Evolutionary conservation across 2,329 filamentous ascomycete species (phyloP).

Genomic region (Fusarium udum): DNA sequence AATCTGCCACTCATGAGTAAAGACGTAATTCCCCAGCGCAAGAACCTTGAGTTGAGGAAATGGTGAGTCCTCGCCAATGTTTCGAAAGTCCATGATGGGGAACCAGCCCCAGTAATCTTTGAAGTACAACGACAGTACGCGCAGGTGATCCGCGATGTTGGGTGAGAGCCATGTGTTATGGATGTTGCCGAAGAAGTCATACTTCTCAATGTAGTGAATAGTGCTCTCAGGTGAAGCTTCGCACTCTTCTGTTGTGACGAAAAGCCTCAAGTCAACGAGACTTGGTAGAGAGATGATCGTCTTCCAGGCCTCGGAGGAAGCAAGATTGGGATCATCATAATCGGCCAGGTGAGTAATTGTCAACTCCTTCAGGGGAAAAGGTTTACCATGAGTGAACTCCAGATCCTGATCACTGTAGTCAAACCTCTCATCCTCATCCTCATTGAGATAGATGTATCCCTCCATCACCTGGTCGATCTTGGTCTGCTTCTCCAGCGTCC

Average conservation of each 20-base stretch:
- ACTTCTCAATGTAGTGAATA: constrained; percentile 2
- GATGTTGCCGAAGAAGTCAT: constrained; percentile 34
- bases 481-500: constrained; percentile 13
- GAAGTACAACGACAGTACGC: constrained; percentile 52
- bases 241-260: neutral
- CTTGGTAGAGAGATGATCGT: neutral
- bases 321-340: neutral
- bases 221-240: neutral
- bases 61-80: neutral
- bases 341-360: constrained; percentile 26
- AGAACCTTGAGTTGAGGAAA: constrained; percentile 54
- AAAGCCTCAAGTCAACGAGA: constrained; percentile 7
- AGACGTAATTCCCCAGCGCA: constrained; percentile 52
- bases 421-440: neutral
- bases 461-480: neutral
- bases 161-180: constrained; percentile 36
- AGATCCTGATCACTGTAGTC: neutral
- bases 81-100: constrained; percentile 50
- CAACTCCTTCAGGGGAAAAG: constrained; percentile 9
- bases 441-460: neutral
- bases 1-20: constrained; percentile 56
- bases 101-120: constrained; percentile 52
- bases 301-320: constrained; percentile 1
- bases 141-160: constrained; percentile 34
- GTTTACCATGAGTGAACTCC: accelerated